Conservation (phyloP, 2,329 filamentous ascomycete species). For the Microcyclospora tardicrescens region DNA sequence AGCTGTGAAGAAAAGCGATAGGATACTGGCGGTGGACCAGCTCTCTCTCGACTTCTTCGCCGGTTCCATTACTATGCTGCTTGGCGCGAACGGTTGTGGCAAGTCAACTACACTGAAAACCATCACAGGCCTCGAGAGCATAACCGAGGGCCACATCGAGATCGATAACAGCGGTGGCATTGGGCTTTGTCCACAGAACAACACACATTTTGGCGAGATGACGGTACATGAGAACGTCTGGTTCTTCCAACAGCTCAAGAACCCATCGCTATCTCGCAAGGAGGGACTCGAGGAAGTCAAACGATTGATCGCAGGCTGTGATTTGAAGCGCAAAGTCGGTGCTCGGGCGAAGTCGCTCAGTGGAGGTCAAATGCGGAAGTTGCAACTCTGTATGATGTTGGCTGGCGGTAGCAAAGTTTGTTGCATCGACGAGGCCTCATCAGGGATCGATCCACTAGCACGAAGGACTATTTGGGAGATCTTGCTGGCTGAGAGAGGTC, state of each 20-base stretch:
- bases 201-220: slow-evolving; percentile 79
- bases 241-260: slow-evolving; percentile 71
- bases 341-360: slow-evolving; percentile 64
- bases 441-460: slow-evolving; percentile 71
- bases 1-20: slow-evolving; percentile 4
- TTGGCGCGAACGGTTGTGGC: slow-evolving; percentile 72
- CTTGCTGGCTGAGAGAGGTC: slow-evolving; percentile 64
- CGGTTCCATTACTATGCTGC: slow-evolving; percentile 9
- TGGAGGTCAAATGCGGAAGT: slow-evolving; percentile 77
- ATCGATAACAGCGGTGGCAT: slow-evolving; percentile 66
- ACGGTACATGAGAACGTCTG: slow-evolving; percentile 71
- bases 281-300: slow-evolving; percentile 36
- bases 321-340: slow-evolving; percentile 58
- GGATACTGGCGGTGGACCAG: slow-evolving; percentile 5
- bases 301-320: slow-evolving; percentile 55
- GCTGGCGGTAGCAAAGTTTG: slow-evolving; percentile 71
- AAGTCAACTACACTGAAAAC: slow-evolving; percentile 81
- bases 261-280: slow-evolving; percentile 28
- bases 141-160: slow-evolving; percentile 61
- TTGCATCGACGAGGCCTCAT: slow-evolving; percentile 79
- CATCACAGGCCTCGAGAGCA: slow-evolving; percentile 65
- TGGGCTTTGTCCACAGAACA: slow-evolving; percentile 80
- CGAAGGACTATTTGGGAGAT: slow-evolving; percentile 88
- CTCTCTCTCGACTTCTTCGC: slow-evolving; percentile 8
- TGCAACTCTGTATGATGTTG: slow-evolving; percentile 86